Conservation (phyloP, 1,284 basidiomycete genomes). For the Ceraceosorus guamensis region DNA sequence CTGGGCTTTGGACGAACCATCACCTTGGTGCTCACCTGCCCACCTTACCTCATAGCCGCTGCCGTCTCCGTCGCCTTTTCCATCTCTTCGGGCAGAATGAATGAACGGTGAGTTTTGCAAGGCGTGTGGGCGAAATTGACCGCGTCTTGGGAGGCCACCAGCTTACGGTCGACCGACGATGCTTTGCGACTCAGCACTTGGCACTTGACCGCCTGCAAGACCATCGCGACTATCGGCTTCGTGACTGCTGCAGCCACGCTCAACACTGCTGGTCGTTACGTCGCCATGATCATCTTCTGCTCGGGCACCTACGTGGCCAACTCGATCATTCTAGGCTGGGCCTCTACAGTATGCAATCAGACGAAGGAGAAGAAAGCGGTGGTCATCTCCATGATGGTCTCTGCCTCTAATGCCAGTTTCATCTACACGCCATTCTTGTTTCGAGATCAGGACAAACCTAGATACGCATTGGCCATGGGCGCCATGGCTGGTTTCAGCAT, state of each 20-base stretch:
- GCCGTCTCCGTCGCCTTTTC: constrained; percentile 23
- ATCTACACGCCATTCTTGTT: background rate
- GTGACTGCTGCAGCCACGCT: constrained; percentile 23
- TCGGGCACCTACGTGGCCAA: constrained; percentile 23
- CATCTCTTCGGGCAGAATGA: constrained; percentile 13
- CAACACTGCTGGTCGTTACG: constrained; percentile 16
- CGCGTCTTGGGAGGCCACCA: no score
- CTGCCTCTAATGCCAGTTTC: background rate
- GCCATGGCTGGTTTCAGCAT: background rate
- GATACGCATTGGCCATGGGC: background rate
- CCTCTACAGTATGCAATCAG: constrained; percentile 16
- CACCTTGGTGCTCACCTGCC: constrained; percentile 3
- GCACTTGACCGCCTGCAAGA: constrained; percentile 17
- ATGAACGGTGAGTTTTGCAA: constrained; percentile 4
- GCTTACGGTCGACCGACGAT: no score
- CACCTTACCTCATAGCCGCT: constrained; percentile 25
- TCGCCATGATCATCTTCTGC: constrained; percentile 24
- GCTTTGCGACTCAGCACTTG: constrained; percentile 5
- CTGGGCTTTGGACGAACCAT: constrained; percentile 16
- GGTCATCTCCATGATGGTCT: constrained; percentile 30
- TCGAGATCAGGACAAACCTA: background rate
- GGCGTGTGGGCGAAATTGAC: no score
- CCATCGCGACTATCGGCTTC: constrained; percentile 22
- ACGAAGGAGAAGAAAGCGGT: constrained; percentile 25
- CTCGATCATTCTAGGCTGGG: constrained; percentile 22